Percentiles rank a stretch among this genome's conserved stretches.
Conservation (phyloP, 441 rosid genomes). For the Gossypium trilobum region DNA sequence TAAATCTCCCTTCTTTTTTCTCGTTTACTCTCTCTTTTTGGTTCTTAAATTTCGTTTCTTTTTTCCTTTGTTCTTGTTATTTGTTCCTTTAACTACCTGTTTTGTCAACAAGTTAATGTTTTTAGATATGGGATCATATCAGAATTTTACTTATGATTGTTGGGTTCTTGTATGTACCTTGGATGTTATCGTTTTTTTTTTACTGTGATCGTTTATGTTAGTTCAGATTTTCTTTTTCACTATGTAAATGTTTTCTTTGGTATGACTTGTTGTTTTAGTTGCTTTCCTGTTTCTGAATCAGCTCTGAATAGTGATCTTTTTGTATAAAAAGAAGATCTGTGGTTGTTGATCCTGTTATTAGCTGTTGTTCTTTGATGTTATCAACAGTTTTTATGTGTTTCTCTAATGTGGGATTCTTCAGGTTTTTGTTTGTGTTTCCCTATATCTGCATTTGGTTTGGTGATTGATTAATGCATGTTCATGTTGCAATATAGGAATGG, state of each 20-base stretch:
- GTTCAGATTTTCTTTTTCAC: conserved; percentile 1
- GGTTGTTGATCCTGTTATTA: conserved; percentile 26
- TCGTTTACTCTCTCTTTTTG: conserved; percentile 16
- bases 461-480: conserved; percentile 10
- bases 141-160: conserved; percentile 14
- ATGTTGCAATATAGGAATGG: not conserved
- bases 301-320: conserved; percentile 14
- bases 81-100: not conserved
- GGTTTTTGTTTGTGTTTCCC: not conserved
- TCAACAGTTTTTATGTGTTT: not conserved
- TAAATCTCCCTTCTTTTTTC: conserved; percentile 17
- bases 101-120: conserved; percentile 11
- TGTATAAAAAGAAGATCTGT: conserved; percentile 19
- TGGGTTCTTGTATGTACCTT: conserved; percentile 26
- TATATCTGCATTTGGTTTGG: conserved; percentile 11
- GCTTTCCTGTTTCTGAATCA: not conserved
- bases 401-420: not conserved
- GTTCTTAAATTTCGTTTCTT: conserved; percentile 23
- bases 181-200: conserved; percentile 19
- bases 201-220: conserved; percentile 19
- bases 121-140: conserved; percentile 25
- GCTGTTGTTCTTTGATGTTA: conserved; percentile 15
- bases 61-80: conserved; percentile 19
- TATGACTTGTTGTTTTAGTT: not conserved
- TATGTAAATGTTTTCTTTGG: conserved; percentile 3